Evolutionary conservation across 371 early-diverging fungal species (phyloP).

Genomic region (Mucor ambiguus): DNA sequence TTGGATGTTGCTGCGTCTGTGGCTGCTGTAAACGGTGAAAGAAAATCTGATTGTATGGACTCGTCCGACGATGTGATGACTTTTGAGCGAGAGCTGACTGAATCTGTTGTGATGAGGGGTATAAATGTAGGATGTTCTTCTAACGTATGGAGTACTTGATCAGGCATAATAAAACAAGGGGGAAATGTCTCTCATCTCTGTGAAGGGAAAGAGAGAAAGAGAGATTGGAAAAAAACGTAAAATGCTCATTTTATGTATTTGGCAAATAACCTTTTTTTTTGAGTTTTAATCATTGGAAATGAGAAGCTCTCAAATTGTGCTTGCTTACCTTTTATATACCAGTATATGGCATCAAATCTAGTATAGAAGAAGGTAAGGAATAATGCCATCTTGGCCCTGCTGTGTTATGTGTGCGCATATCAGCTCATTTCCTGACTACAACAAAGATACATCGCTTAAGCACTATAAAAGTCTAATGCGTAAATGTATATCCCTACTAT

Average conservation of each 20-base stretch:
- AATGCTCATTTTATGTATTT: neutral
- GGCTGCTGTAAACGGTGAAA: conserved; percentile 1
- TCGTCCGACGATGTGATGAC: neutral
- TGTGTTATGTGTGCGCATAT: neutral
- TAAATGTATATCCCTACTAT: neutral
- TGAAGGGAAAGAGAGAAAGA: neutral
- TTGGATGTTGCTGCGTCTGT: neutral
- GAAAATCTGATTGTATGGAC: neutral
- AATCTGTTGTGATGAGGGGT: neutral
- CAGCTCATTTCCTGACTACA: neutral
- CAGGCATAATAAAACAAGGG: conserved; percentile 2
- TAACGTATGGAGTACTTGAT: neutral
- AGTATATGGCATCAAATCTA: neutral
- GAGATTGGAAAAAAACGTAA: neutral
- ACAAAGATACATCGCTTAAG: neutral
- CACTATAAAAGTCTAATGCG: neutral
- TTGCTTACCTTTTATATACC: conserved; percentile 3
- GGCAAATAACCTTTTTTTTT: conserved; percentile 5
- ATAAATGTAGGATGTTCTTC: neutral
- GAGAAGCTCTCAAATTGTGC: neutral
- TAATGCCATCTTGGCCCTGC: neutral
- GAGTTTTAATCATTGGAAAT: neutral
- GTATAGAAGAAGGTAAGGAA: neutral
- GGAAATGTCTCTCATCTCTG: neutral
- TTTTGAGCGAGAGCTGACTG: neutral